Evolutionary conservation across 768 basidiomycete genomes (phyloP), one percentile per base, ranked within the genome.

Genomic region (Tulasnella sp.): DNA sequence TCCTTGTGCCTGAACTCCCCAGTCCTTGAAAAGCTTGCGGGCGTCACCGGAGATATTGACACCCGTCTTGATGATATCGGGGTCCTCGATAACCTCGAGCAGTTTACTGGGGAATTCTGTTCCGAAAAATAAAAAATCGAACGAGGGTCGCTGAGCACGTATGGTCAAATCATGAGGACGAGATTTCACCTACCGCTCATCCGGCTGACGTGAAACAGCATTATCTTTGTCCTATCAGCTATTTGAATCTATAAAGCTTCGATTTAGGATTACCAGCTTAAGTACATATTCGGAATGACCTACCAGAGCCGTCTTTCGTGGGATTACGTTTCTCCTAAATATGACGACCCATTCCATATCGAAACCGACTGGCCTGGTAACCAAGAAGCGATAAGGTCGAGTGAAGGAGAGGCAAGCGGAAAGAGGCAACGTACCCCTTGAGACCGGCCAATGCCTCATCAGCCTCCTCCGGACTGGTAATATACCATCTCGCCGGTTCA

Each of bases 31-130:
- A 26, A 89, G 85, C 79, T 89, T 89, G 80, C 84, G 81, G 5
- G 87, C 88, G 39, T 89, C 88, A 40, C 86, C 85, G 39, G 84
- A 82, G 74, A 88, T 88, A 77, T 88, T 88, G 9, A 84, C 87
- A 23, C 89, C 89, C 4, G 85, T 82, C 80, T 89, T 89, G 48
- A 85, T 73, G 16, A 86, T 82, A 15, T 82, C 78, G 18, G 84
- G 81, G 18, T 83, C 83, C 79, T 88, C 86, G 16, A 89, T 85
- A n/a, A 89, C 74, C 55, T 32, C 40, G 13, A 42, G 3, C 5
- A 74, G 73, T 23, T 42, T 74, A 5, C 5, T 13, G 51, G 73
- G 73, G 44, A 74, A 74, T 44, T 44, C 73, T 74, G 51, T 13
- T 10, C 6, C 26, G 29, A 23, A 44, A 35, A 44, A 1, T 26